phyloP scores from a whole-genome alignment of 1,284 basidiomycete species.

The Tilletia horrida region DNA sequence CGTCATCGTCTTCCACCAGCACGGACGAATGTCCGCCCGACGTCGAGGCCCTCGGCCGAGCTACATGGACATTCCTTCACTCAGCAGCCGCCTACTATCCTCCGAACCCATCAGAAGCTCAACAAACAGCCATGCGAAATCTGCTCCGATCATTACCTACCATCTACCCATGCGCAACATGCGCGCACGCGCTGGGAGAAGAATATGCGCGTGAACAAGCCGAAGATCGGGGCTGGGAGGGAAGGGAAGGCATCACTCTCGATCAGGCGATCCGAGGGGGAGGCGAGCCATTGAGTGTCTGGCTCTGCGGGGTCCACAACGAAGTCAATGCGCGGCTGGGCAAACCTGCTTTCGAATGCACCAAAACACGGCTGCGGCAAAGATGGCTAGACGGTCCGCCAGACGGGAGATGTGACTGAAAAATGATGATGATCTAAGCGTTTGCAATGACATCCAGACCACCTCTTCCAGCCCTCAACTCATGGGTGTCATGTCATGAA shows the following conservation, averaged over 20 bases:
- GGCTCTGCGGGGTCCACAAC: slow-evolving; percentile 52
- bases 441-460: too few species aligned
- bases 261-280: slow-evolving; percentile 22
- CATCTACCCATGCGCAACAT: slow-evolving; percentile 49
- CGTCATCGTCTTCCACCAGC: neutral
- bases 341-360: slow-evolving; percentile 43
- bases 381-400: slow-evolving; percentile 48
- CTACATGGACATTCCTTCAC: slow-evolving; percentile 52
- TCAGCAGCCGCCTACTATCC: slow-evolving; percentile 52
- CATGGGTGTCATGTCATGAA: too few species aligned
- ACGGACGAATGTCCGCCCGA: slow-evolving; percentile 44
- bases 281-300: slow-evolving; percentile 35
- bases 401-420: slow-evolving; percentile 44
- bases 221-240: slow-evolving; percentile 14
- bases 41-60: slow-evolving; percentile 44
- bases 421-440: neutral
- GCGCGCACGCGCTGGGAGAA: slow-evolving; percentile 40
- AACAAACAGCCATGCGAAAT: slow-evolving; percentile 41
- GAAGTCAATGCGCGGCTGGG: slow-evolving; percentile 50
- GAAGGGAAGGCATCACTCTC: slow-evolving; percentile 15
- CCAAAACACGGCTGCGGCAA: slow-evolving; percentile 33
- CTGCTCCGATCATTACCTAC: slow-evolving; percentile 41
- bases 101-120: slow-evolving; percentile 31
- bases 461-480: too few species aligned
- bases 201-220: slow-evolving; percentile 28